phyloP scores from a whole-genome alignment of 2,329 filamentous ascomycete species.

The Sporothrix euskadiensis region DNA sequence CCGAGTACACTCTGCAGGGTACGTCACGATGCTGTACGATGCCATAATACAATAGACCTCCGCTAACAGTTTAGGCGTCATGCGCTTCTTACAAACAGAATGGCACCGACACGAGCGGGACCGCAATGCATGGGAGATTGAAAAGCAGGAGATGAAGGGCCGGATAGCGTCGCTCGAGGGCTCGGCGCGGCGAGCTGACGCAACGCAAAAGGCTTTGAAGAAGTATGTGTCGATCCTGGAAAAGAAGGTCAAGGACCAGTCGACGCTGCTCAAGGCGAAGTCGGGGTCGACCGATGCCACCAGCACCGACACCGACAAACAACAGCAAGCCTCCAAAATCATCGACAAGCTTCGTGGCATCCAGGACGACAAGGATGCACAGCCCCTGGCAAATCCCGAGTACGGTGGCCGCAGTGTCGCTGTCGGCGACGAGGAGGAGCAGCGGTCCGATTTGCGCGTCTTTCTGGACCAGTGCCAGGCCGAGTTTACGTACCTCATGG shows the following conservation, averaged over 20 bases:
- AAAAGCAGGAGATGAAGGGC: slow-evolving; percentile 98
- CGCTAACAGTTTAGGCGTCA: slow-evolving; percentile 67
- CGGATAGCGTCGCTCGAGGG: slow-evolving; percentile 94
- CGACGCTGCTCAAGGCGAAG: slow-evolving; percentile 63
- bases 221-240: slow-evolving; percentile 91
- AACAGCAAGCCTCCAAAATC: slow-evolving; percentile 52
- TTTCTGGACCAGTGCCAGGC: slow-evolving; percentile 66
- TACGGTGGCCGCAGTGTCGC: slow-evolving; percentile 48
- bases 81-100: slow-evolving; percentile 98
- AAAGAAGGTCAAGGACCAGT: slow-evolving; percentile 80
- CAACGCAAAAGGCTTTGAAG: slow-evolving; percentile 82
- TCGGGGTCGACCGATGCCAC: slow-evolving; percentile 42
- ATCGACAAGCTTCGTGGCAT: slow-evolving; percentile 27
- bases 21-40: not conserved
- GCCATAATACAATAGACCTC: not conserved
- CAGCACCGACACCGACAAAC: slow-evolving; percentile 47
- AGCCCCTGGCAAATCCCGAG: slow-evolving; percentile 45
- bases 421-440: slow-evolving; percentile 52
- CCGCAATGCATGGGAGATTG: slow-evolving; percentile 98
- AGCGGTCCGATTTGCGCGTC: slow-evolving; percentile 56
- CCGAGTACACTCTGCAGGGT: slow-evolving; percentile 64
- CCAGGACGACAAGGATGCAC: slow-evolving; percentile 46
- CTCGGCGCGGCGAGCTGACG: slow-evolving; percentile 80
- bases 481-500: slow-evolving; percentile 68
- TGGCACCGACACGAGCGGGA: slow-evolving; percentile 99